Conservation (phyloP, 73 alveolate genomes). For the Breviolum minutum region DNA sequence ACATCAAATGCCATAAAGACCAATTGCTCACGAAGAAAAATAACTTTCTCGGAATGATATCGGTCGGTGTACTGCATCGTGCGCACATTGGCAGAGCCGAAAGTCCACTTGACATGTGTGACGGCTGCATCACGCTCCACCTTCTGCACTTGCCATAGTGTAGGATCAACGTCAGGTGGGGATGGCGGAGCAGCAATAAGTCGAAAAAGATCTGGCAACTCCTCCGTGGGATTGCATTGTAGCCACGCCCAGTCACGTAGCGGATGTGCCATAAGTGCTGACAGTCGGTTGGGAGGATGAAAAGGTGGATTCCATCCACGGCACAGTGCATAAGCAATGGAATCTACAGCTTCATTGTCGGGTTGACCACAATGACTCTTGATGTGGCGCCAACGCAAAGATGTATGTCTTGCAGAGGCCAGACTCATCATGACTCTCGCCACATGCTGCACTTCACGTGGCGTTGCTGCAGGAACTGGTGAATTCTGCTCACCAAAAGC, state of each 20-base stretch:
- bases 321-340: background rate
- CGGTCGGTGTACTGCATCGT: background rate
- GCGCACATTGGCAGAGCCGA: background rate
- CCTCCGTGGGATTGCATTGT: background rate
- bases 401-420: background rate
- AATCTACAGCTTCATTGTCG: background rate
- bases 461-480: background rate
- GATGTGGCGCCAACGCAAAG: background rate
- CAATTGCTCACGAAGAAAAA: background rate
- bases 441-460: background rate
- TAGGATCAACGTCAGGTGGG: background rate
- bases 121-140: background rate
- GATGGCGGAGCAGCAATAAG: background rate
- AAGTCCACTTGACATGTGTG: too few species aligned
- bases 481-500: background rate
- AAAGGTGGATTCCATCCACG: background rate
- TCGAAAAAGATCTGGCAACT: background rate
- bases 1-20: background rate
- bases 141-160: background rate
- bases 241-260: background rate
- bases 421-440: background rate
- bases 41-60: background rate
- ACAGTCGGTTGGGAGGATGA: background rate
- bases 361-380: background rate
- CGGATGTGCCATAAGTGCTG: background rate